Evolutionary conservation across 768 basidiomycete species (phyloP).

Genomic region (Multifurca ochricompacta): DNA sequence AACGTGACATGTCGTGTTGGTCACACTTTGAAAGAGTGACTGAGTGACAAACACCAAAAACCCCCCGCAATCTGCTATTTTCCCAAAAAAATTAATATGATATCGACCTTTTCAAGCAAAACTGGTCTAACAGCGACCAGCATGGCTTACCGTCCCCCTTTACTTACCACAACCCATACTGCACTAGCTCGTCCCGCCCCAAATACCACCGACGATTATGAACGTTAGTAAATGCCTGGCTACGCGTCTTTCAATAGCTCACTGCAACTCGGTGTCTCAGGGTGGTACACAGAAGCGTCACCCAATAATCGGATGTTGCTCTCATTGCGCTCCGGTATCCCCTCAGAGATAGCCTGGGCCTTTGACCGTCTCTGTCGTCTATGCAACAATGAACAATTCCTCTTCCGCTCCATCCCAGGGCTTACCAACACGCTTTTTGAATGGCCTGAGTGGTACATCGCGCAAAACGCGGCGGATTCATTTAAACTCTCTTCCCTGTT

Average conservation of each 20-base stretch:
- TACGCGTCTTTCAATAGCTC: conserved; percentile 1
- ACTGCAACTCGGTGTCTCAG: conserved; percentile 30
- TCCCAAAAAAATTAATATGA: conserved; percentile 17
- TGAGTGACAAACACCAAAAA: too few relatives aligned
- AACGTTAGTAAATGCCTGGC: conserved; percentile 38
- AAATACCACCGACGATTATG: conserved; percentile 62
- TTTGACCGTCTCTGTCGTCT: conserved; percentile 78
- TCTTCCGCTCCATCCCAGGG: conserved; percentile 64
- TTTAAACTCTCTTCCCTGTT: conserved; percentile 38
- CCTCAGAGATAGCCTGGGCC: conserved; percentile 81
- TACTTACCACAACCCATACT: conserved; percentile 1
- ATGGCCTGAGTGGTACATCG: conserved; percentile 82
- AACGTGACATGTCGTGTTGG: background rate
- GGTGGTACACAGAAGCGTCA: conserved; percentile 79
- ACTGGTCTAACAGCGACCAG: conserved; percentile 10
- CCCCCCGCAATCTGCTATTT: too few relatives aligned
- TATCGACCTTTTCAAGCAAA: conserved; percentile 22
- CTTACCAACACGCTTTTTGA: conserved; percentile 78
- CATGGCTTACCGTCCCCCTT: conserved; percentile 21
- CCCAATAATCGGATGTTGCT: conserved; percentile 87
- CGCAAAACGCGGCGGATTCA: conserved; percentile 22
- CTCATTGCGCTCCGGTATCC: conserved; percentile 75
- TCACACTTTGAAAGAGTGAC: too few relatives aligned
- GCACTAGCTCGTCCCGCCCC: conserved; percentile 12
- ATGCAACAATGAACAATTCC: conserved; percentile 72